Evolutionary conservation across 139 green algal genomes (phyloP).

Genomic region (Deuterostichococcus epilithicus): DNA sequence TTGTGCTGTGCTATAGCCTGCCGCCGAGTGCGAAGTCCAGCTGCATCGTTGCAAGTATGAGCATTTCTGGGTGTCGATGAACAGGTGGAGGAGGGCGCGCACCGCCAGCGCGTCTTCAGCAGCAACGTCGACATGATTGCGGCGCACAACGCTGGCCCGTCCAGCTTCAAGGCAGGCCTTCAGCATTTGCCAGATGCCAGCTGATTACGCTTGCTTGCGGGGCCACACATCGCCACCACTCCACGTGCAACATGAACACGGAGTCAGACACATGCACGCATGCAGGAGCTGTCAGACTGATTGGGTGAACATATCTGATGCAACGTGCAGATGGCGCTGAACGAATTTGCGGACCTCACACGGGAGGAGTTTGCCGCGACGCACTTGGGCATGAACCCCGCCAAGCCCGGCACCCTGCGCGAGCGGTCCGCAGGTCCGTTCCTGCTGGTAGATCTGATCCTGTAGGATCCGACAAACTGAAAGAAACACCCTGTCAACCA

Average conservation of each 20-base stretch:
- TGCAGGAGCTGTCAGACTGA: too few relatives aligned
- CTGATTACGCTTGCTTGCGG: neutral
- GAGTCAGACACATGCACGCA: conserved; percentile 41
- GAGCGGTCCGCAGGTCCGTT: conserved; percentile 8
- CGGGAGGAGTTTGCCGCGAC: conserved; percentile 72
- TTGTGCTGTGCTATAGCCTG: neutral
- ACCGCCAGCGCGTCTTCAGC: conserved; percentile 18
- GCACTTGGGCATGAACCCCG: conserved; percentile 42
- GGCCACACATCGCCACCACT: conserved; percentile 7
- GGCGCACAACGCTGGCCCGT: conserved; percentile 19
- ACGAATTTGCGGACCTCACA: conserved; percentile 84
- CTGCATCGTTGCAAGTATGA: neutral
- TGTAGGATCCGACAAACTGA: too few relatives aligned
- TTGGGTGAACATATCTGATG: too few relatives aligned
- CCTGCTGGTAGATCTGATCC: conserved; percentile 1
- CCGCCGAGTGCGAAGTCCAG: too few relatives aligned
- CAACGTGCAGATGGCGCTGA: conserved; percentile 66
- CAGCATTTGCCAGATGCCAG: too few relatives aligned
- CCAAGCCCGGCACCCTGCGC: neutral
- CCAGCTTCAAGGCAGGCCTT: conserved; percentile 7
- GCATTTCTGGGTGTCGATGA: neutral
- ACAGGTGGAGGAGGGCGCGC: neutral
- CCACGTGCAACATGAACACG: conserved; percentile 31
- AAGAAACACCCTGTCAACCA: too few relatives aligned
- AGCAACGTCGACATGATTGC: conserved; percentile 28